phyloP scores from a whole-genome alignment of 2,329 filamentous ascomycete species.

The Microdochium nivale region DNA sequence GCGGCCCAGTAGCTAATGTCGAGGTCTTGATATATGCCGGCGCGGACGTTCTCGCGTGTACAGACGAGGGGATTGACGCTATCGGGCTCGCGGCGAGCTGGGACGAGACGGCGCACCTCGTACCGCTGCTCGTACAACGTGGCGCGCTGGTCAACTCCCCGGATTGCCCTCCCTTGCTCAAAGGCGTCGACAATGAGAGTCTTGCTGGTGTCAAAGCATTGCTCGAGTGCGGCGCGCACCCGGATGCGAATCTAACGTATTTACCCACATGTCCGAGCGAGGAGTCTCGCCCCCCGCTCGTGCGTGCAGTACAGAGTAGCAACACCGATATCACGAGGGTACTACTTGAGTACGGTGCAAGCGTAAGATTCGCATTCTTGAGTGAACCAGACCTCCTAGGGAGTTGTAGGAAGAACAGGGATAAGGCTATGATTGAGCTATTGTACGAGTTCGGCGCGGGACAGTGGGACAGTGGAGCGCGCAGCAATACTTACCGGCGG shows the following conservation, averaged over 20 bases:
- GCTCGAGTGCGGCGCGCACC: neutral
- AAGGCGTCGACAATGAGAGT: neutral
- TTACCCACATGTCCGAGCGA: neutral
- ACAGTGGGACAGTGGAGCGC: neutral
- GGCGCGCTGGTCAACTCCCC: neutral
- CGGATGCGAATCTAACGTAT: neutral
- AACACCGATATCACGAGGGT: neutral
- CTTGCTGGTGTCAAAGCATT: neutral
- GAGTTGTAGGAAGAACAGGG: neutral
- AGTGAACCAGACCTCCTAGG: neutral
- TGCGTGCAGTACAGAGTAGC: neutral
- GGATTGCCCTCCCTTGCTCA: neutral
- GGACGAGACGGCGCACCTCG: neutral
- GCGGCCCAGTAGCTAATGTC: neutral
- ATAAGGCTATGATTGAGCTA: neutral
- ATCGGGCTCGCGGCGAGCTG: neutral
- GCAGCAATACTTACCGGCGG: too few species aligned
- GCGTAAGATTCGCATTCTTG: neutral
- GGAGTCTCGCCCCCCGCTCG: neutral
- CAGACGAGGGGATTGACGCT: neutral
- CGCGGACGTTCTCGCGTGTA: neutral
- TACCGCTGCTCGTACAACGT: neutral
- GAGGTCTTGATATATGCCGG: neutral
- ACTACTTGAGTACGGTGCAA: neutral
- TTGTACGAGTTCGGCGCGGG: neutral